These are phyloP conservation scores for Fusarium camptoceras DNA, from an alignment of 2,329 filamentous ascomycete species.

Conservation along the genomic window DNA sequence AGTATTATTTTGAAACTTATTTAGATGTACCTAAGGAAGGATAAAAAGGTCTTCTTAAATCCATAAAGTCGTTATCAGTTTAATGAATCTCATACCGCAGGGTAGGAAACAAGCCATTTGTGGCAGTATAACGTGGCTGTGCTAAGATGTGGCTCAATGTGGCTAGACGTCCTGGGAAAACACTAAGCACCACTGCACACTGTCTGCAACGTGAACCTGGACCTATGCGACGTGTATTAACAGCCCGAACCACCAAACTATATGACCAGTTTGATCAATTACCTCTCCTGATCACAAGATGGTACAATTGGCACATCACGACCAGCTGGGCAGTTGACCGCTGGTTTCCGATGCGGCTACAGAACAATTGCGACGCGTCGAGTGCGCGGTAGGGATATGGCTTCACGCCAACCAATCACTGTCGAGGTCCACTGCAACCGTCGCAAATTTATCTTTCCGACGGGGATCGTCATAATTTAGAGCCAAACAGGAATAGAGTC, in stretches of 20 bases:
- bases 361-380: background rate
- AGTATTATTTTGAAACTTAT: rapidly evolving
- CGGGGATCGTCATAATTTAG: background rate
- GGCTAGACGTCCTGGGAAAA: background rate
- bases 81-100: background rate
- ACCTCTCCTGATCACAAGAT: background rate
- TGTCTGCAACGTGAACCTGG: background rate
- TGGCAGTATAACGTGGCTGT: background rate
- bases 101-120: background rate
- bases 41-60: background rate
- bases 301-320: background rate
- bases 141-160: background rate
- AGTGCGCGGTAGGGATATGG: background rate
- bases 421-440: background rate
- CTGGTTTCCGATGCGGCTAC: background rate
- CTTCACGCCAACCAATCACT: background rate
- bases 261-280: background rate
- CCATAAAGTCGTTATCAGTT: rapidly evolving
- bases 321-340: rapidly evolving
- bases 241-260: rapidly evolving
- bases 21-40: background rate
- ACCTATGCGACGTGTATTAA: background rate
- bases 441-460: slow-evolving; percentile 12
- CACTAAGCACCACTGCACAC: background rate
- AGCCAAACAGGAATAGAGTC: background rate